phyloP scores from a whole-genome alignment of 2,329 filamentous ascomycete genomes.

The Albifimbria verrucaria region DNA sequence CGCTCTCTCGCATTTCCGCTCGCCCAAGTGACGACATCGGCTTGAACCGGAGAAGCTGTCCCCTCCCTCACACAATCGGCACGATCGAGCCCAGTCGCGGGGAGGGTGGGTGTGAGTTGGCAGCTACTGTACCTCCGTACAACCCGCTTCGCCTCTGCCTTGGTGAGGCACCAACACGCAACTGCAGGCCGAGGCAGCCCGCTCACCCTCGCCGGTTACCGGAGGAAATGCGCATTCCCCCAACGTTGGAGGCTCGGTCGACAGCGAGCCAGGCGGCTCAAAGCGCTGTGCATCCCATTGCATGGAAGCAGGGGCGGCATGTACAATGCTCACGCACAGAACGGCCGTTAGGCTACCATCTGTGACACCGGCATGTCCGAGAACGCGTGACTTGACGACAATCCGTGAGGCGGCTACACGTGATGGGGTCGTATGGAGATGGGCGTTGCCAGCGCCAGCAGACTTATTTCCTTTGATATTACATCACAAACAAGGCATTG shows the following conservation, averaged over 20 bases:
- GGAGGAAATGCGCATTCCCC: background rate
- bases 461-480: too few species aligned
- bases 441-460: too few species aligned
- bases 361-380: background rate
- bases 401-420: too few species aligned
- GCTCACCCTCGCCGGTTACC: background rate
- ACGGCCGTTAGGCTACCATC: background rate
- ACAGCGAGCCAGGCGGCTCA: background rate
- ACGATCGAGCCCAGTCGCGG: background rate
- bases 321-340: too few species aligned
- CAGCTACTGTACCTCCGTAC: background rate
- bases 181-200: background rate
- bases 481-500: too few species aligned
- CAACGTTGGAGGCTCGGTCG: background rate
- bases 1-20: background rate
- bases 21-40: background rate
- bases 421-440: too few species aligned
- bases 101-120: slow-evolving; percentile 3
- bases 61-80: background rate
- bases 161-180: background rate
- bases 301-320: background rate
- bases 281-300: background rate
- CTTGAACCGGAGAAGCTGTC: background rate
- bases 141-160: background rate
- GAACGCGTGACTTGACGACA: too few species aligned